Evolutionary conservation across 768 basidiomycete species (phyloP).

Genomic region (Podaxis carcinomalis): DNA sequence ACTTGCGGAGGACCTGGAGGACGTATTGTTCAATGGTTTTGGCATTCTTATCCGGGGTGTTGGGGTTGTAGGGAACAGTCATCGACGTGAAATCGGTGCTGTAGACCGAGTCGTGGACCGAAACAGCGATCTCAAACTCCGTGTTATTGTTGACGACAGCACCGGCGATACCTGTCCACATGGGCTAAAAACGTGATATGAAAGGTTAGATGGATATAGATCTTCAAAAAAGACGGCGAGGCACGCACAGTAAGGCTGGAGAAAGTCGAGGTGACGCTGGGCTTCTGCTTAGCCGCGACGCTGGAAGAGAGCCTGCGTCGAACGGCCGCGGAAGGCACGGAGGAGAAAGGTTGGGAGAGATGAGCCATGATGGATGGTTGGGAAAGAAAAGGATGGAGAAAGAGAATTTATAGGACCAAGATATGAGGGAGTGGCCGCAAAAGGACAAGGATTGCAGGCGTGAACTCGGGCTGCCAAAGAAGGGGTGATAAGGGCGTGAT

Average conservation of each 20-base stretch:
- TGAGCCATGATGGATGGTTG: conserved; percentile 45
- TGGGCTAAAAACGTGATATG: conserved; percentile 47
- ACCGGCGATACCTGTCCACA: conserved; percentile 85
- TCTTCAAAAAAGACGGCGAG: conserved; percentile 6
- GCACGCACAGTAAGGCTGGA: conserved; percentile 62
- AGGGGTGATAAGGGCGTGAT: neutral
- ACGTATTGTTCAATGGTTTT: conserved; percentile 61
- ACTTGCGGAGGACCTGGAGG: conserved; percentile 61
- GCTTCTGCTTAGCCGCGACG: conserved; percentile 40
- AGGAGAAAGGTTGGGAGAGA: conserved; percentile 47
- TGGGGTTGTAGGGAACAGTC: conserved; percentile 45
- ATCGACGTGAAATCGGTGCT: conserved; percentile 71
- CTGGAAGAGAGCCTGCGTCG: conserved; percentile 67
- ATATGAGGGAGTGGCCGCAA: conserved; percentile 18
- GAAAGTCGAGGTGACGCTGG: conserved; percentile 50
- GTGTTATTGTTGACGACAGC: conserved; percentile 53
- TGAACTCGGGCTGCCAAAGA: neutral
- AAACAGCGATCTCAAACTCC: conserved; percentile 68
- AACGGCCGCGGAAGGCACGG: conserved; percentile 57
- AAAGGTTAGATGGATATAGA: conserved; percentile 17
- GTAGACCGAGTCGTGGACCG: conserved; percentile 83
- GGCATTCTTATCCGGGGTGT: conserved; percentile 51
- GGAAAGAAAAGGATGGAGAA: conserved; percentile 19
- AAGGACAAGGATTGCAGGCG: conserved; percentile 18
- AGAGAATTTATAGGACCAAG: conserved; percentile 24